Base-by-base conservation (phyloP, 2,329 filamentous ascomycete species). In the Trichophaea hybrida region DNA sequence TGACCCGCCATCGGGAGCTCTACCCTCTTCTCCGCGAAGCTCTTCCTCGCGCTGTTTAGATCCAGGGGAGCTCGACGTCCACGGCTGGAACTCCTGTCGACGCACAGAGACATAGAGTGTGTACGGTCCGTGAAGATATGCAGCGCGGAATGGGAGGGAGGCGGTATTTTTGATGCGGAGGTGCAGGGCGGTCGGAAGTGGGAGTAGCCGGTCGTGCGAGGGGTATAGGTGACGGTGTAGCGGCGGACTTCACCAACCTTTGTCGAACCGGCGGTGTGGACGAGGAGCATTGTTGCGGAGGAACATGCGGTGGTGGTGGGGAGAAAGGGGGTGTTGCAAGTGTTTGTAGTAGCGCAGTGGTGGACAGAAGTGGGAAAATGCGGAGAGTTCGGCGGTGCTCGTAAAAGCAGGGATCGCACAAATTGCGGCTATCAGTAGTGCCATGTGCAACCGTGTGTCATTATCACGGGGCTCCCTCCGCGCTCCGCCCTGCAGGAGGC, bases 121-220 rank as follows among this genome's bases (percentile, higher is more conserved):
- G 71, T 98, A 98, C 1, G 93, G 93, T 0, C 93, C 93, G 73
- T 96, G 93, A 57, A 98, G 84, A 71, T 96, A 98, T 59, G 93
- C 93, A 57, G 93, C 93, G 69, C 93, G 87, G 43, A 97, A 77
- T 13, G 93, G 87, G 65, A 95, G 87, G 59, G 88, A 85, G 43
- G 86, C 93, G 7, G 87, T 90, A 73, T 98, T 98, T 71, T 87
- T 91, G 71, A 98, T 83, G 68, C 87, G 88, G 50, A 98, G 80
- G 73, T 88, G 81, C 40, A 98, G 81, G 68, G 82, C 78, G 65
- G 85, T 76, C 33, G 91, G 91, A 4, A 88, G 85, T 3, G 93
- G 93, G 2, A 95, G 79, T 70, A 96, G 94, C 67, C 88, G 88
- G 73, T 97, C 93, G 69, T 83, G 79, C 43, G 85, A 84, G 3